Conservation (phyloP, 495 filamentous ascomycete genomes). For the Echria macrotheca region DNA sequence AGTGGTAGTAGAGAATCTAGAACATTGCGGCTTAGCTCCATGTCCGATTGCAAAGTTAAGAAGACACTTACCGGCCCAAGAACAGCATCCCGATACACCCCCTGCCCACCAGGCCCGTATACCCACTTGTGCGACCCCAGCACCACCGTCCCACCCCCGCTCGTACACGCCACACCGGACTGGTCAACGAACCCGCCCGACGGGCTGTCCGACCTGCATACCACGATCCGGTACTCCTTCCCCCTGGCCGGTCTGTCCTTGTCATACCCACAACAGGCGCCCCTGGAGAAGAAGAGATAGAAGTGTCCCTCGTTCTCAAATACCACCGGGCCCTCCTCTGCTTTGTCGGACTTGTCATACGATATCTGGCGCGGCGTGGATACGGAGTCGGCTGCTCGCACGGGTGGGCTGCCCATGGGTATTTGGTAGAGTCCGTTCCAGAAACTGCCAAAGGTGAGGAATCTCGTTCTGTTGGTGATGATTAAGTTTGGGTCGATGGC, state of each 20-base stretch:
- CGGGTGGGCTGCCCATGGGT: slow-evolving; percentile 37
- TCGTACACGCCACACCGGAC: slow-evolving; percentile 48
- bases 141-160: slow-evolving; percentile 58
- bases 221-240: slow-evolving; percentile 61
- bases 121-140: slow-evolving; percentile 57
- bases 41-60: no score
- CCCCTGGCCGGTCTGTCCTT: slow-evolving; percentile 44
- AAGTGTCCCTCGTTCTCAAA: slow-evolving; percentile 53
- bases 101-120: slow-evolving; percentile 68
- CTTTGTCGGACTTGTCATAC: slow-evolving; percentile 47
- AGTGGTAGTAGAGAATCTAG: slow-evolving; percentile 67
- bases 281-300: slow-evolving; percentile 63
- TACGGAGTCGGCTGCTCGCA: slow-evolving; percentile 17
- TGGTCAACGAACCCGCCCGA: slow-evolving; percentile 57
- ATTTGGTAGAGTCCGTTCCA: slow-evolving; percentile 65
- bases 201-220: slow-evolving; percentile 51
- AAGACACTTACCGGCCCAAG: slow-evolving; percentile 30
- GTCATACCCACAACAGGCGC: slow-evolving; percentile 56
- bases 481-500: slow-evolving; percentile 66
- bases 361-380: slow-evolving; percentile 44
- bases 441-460: slow-evolving; percentile 64
- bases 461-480: slow-evolving; percentile 37
- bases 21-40: neutral
- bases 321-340: slow-evolving; percentile 54
- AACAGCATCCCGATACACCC: slow-evolving; percentile 33